Evolutionary conservation across 805 yeast species (phyloP), one percentile per base, ranked within the genome.

Genomic region (Wickerhamiella alocasiicola): DNA sequence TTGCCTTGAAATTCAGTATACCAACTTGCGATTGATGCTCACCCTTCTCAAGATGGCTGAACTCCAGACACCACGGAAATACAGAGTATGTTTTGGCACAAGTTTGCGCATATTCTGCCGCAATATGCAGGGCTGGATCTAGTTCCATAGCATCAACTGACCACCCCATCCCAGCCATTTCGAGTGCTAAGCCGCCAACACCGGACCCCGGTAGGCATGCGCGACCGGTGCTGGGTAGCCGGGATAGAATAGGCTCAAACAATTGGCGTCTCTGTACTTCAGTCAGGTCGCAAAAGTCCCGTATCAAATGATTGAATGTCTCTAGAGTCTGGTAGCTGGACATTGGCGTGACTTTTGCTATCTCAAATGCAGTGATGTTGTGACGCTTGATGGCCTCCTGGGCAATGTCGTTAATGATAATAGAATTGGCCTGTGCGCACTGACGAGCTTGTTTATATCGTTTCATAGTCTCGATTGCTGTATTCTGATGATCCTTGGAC

Each of bases 121-220:
- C 76, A 1, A 79, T 49, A 46, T 74, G 72, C 95, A 85, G 84
- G 44, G 80, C 56, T 30, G 79, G 70, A 3, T 88, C 80, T 52
- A 68, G 73, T 54, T 87, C 97, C 24, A 83, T 69, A 0, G 93
- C 76, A 45, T 77, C 78, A 0, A 83, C 85, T 6, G n/a, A 13
- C 4, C 57, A 36, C 17, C 62, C 57, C 4, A 39, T 46, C 2
- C 36, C 37, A 0, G 69, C 58, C 19, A 83, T 45, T 44, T 76
- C 82, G 53, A 76, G 76, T 1, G 94, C 77, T 0, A 84, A 61
- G 48, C 84, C 64, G 0, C 95, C 95, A 19, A 81, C 63, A 0
- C 97, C 97, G 1, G 91, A 73, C 0, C 97, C 97, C 0, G 97
- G 96, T 1, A 82, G 71, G 3, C 87, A 60, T 0, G 83, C 67